Percentiles rank a stretch among this genome's conserved stretches.
Conservation (phyloP, 345 rosid species). For the Hypericum perforatum region DNA sequence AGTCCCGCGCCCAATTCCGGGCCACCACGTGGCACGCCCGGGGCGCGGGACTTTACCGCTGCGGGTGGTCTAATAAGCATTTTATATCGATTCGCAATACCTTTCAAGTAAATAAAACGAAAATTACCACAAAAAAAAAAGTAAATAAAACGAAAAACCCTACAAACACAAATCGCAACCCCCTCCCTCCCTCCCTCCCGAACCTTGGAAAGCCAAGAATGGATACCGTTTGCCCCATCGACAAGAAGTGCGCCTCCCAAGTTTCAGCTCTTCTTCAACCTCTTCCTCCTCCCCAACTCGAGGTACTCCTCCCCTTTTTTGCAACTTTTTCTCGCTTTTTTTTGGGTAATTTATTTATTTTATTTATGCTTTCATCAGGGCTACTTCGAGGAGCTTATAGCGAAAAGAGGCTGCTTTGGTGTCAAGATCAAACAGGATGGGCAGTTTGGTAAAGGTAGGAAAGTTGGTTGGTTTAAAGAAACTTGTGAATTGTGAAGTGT, state of each 20-base stretch:
- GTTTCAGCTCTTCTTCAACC: slow-evolving; percentile 58
- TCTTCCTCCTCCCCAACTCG: slow-evolving; percentile 40
- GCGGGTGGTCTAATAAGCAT: too few species aligned
- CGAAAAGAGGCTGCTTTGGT: slow-evolving; percentile 32
- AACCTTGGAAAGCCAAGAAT: slow-evolving; percentile 10
- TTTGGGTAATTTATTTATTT: background rate
- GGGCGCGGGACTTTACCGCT: too few species aligned
- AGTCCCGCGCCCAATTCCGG: too few species aligned
- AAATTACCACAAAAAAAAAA: too few species aligned
- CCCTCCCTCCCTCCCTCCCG: background rate
- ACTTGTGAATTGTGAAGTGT: background rate
- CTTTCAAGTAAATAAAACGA: too few species aligned
- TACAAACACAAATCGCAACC: too few species aligned
- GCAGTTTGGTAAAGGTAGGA: slow-evolving; percentile 46
- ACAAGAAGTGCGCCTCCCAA: slow-evolving; percentile 31
- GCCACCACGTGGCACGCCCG: too few species aligned
- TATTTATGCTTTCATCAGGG: slow-evolving; percentile 33
- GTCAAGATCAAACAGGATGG: slow-evolving; percentile 41
- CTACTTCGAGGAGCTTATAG: slow-evolving; percentile 54
- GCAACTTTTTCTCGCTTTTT: background rate
- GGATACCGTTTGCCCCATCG: slow-evolving; percentile 36
- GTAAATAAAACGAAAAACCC: too few species aligned
- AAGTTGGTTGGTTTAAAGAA: background rate
- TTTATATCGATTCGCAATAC: too few species aligned
- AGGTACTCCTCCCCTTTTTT: slow-evolving; percentile 30